Conservation (phyloP, 139 green algal genomes). For the Ostreobium quekettii region DNA sequence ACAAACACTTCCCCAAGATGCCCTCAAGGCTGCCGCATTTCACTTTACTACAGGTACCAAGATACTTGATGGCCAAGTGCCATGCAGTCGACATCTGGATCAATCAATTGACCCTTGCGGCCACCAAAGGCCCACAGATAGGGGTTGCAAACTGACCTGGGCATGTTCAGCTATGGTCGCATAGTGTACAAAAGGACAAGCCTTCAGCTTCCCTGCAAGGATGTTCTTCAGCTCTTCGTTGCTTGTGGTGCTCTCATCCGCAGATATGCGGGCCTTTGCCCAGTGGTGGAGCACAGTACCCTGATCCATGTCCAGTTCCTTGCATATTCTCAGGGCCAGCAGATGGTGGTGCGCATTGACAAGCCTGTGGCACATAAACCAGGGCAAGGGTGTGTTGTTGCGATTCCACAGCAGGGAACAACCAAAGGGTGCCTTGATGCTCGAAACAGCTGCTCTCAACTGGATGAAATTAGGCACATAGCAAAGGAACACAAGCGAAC, state of each 20-base stretch:
- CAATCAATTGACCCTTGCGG: too few species aligned
- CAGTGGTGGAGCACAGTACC: conserved; percentile 62
- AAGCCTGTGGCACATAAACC: conserved; percentile 24
- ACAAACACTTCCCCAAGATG: too few species aligned
- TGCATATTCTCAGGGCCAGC: conserved; percentile 48
- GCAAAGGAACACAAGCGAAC: too few species aligned
- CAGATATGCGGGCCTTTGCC: conserved; percentile 70
- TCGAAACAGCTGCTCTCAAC: too few species aligned
- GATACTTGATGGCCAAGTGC: too few species aligned
- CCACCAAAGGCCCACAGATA: too few species aligned
- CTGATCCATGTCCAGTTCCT: conserved; percentile 34
- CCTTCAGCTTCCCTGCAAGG: conserved; percentile 54
- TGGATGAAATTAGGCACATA: too few species aligned
- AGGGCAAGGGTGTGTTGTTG: neutral
- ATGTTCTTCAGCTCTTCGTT: conserved; percentile 52
- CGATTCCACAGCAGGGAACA: too few species aligned
- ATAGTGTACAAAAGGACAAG: conserved; percentile 42
- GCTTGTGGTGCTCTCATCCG: conserved; percentile 16
- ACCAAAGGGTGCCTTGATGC: too few species aligned
- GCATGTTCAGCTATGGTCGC: conserved; percentile 42
- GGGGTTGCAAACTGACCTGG: conserved; percentile 19
- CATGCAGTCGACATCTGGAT: too few species aligned
- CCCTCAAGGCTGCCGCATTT: too few species aligned
- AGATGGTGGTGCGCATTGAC: conserved; percentile 47
- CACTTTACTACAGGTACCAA: too few species aligned